A percentile compares a stretch with the other conserved stretches of the same genome.
phyloP scores from a whole-genome alignment of 2,329 filamentous ascomycete species.

The Colletotrichum zoysiae region DNA sequence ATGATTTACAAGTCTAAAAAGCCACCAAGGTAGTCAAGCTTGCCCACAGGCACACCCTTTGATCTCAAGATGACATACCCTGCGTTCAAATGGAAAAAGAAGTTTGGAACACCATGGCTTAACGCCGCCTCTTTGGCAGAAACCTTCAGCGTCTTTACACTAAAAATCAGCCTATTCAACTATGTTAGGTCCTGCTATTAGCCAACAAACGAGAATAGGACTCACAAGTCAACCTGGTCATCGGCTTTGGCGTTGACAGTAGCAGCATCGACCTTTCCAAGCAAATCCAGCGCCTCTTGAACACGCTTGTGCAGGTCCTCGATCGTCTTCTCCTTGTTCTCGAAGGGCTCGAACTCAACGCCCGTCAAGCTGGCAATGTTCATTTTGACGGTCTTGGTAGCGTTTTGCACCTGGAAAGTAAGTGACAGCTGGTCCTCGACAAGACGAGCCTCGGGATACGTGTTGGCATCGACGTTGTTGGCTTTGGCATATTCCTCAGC shows the following conservation, averaged over 20 bases:
- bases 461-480: constrained; percentile 44
- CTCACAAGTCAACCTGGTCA: constrained; percentile 46
- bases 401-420: constrained; percentile 51
- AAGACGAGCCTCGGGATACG: constrained; percentile 46
- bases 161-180: constrained; percentile 23
- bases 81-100: constrained; percentile 70
- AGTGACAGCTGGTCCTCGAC: constrained; percentile 53
- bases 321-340: constrained; percentile 51
- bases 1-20: constrained; percentile 9
- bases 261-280: constrained; percentile 46
- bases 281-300: constrained; percentile 48
- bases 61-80: constrained; percentile 68
- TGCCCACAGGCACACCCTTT: constrained; percentile 70
- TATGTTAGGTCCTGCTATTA: background rate
- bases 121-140: constrained; percentile 55
- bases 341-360: constrained; percentile 43
- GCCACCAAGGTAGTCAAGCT: constrained; percentile 63
- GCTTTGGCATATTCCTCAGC: constrained; percentile 48
- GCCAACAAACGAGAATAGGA: background rate
- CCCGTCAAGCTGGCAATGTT: constrained; percentile 47
- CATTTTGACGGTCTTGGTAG: constrained; percentile 48
- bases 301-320: constrained; percentile 47
- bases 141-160: constrained; percentile 37
- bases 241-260: constrained; percentile 46
- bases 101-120: constrained; percentile 65